These are phyloP conservation scores for Podospora anserina DNA, from an alignment of 495 filamentous ascomycete genomes.

Conservation along the genomic window DNA sequence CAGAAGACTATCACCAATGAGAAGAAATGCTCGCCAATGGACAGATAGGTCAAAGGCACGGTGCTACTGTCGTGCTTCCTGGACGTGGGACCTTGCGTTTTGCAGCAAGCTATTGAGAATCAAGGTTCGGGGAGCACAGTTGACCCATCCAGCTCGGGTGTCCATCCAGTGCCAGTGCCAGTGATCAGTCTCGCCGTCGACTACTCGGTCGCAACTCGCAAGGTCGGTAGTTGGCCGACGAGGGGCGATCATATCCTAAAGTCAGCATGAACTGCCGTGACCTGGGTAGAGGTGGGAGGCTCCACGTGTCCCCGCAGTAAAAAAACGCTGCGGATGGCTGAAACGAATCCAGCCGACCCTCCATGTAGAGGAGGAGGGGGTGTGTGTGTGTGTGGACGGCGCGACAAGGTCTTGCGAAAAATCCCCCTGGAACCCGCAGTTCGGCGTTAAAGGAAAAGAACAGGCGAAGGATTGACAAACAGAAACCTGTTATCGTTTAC, in stretches of 20 bases:
- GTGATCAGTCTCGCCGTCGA: too few species aligned
- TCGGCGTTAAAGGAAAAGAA: background rate
- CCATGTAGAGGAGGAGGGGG: background rate
- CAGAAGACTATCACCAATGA: background rate
- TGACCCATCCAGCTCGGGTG: background rate
- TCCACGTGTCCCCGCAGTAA: background rate
- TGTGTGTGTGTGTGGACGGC: background rate
- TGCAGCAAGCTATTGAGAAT: background rate
- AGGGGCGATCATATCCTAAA: background rate
- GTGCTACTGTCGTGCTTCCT: background rate
- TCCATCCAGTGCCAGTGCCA: background rate
- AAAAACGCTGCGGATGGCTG: background rate
- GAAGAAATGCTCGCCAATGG: background rate
- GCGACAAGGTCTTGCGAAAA: background rate
- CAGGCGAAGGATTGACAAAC: background rate
- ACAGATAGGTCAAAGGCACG: background rate
- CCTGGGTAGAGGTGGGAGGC: background rate
- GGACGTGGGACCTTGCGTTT: background rate
- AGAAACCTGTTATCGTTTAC: background rate
- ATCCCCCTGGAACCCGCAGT: background rate
- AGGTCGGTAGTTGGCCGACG: too few species aligned
- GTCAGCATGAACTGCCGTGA: background rate
- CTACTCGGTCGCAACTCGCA: too few species aligned
- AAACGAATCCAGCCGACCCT: background rate
- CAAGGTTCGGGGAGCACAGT: background rate